These are phyloP conservation scores for Alternaria alternata DNA, from an alignment of 2,329 filamentous ascomycete species.

Conservation along the genomic window DNA sequence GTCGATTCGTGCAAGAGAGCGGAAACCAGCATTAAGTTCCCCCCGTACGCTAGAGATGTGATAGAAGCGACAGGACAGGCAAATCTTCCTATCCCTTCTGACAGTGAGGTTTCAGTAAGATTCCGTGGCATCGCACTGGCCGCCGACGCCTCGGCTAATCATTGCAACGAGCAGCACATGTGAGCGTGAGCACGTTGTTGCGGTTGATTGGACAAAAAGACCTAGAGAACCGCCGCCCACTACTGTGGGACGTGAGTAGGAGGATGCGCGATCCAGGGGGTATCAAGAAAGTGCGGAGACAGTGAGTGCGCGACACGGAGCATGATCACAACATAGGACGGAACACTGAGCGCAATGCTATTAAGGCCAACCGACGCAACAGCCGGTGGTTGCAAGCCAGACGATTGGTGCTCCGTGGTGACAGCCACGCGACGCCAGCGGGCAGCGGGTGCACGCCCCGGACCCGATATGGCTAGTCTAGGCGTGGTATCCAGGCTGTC, in stretches of 20 bases:
- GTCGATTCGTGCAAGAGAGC: slow-evolving; percentile 29
- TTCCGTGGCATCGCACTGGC: slow-evolving; percentile 2
- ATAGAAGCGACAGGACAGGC: slow-evolving; percentile 24
- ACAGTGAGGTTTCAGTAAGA: slow-evolving; percentile 12
- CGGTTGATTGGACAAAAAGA: slow-evolving; percentile 15
- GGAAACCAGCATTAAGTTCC: slow-evolving; percentile 35
- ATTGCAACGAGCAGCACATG: slow-evolving; percentile 17
- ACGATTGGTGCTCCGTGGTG: slow-evolving; percentile 27
- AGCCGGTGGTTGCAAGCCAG: slow-evolving; percentile 35
- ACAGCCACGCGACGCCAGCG: slow-evolving; percentile 45
- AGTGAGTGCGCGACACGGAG: neutral
- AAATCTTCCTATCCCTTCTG: slow-evolving; percentile 12
- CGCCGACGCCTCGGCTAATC: slow-evolving; percentile 12
- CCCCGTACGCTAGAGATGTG: slow-evolving; percentile 41
- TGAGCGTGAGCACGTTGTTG: slow-evolving; percentile 32
- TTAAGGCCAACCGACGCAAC: slow-evolving; percentile 30
- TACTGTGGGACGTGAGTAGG: neutral
- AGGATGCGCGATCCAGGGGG: neutral
- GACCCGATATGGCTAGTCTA: slow-evolving; percentile 28
- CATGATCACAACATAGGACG: slow-evolving; percentile 10
- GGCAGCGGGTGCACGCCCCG: slow-evolving; percentile 34
- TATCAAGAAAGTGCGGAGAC: neutral
- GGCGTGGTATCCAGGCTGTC: slow-evolving; percentile 44
- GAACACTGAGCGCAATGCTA: slow-evolving; percentile 10
- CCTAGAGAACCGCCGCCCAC: neutral